Conservation (phyloP, 768 basidiomycete species). For the Leccinellum luteum region DNA sequence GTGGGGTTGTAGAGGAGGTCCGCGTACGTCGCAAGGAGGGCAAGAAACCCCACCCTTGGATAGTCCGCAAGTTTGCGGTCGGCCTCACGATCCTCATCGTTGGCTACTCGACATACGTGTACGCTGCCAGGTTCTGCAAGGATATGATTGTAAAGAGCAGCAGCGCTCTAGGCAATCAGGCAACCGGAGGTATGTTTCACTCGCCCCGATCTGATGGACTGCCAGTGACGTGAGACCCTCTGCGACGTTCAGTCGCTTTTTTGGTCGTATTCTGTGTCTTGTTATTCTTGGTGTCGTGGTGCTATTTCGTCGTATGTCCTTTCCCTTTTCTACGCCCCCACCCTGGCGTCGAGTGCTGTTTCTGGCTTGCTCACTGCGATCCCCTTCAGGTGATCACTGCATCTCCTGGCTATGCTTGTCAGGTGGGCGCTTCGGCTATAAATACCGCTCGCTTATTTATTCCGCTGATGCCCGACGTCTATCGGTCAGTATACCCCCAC, state of each 20-base stretch:
- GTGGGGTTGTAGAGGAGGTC: slow-evolving; percentile 54
- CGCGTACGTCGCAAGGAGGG: slow-evolving; percentile 38
- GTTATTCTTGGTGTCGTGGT: slow-evolving; percentile 73
- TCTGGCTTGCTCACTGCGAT: not conserved
- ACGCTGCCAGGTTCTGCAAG: slow-evolving; percentile 66
- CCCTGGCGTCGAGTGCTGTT: not conserved
- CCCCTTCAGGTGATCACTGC: slow-evolving; percentile 57
- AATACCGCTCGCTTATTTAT: not conserved
- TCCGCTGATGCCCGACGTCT: slow-evolving; percentile 9
- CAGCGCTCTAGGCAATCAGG: slow-evolving; percentile 45
- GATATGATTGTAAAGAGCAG: slow-evolving; percentile 57
- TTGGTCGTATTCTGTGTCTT: slow-evolving; percentile 62
- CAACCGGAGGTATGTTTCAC: slow-evolving; percentile 62
- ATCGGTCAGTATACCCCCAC: slow-evolving; percentile 24
- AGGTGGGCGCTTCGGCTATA: slow-evolving; percentile 43
- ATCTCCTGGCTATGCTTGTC: slow-evolving; percentile 64
- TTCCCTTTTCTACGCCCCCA: not conserved
- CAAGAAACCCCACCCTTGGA: slow-evolving; percentile 65
- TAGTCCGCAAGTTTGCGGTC: slow-evolving; percentile 67
- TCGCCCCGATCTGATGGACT: not conserved
- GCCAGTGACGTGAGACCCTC: slow-evolving; percentile 2
- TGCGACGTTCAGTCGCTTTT: slow-evolving; percentile 51
- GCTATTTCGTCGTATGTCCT: slow-evolving; percentile 64
- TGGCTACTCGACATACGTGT: slow-evolving; percentile 74
- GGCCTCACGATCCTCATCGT: slow-evolving; percentile 57